Conservation (phyloP, 169 alveolate genomes). For the Plasmodium gonderi region DNA sequence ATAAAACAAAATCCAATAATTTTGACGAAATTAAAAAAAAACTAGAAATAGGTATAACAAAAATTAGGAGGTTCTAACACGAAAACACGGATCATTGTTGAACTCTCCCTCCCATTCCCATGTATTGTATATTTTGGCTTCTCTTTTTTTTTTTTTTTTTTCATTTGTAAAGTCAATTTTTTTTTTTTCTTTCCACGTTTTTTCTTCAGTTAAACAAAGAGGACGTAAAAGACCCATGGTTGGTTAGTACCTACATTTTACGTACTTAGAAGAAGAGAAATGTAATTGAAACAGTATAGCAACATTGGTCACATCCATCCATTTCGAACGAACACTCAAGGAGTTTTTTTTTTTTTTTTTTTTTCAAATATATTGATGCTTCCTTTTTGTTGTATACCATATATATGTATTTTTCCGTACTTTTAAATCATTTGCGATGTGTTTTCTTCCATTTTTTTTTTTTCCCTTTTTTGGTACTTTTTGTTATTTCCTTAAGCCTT, state of each 20-base stretch:
- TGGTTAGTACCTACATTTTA: constrained; percentile 55
- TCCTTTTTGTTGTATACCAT: too few relatives aligned
- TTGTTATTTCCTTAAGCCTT: not conserved
- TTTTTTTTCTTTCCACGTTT: not conserved
- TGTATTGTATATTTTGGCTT: not conserved
- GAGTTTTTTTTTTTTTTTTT: too few relatives aligned
- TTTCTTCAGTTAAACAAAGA: constrained; percentile 78
- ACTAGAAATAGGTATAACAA: constrained; percentile 40
- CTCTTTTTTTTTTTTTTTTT: not conserved
- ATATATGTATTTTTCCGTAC: not conserved
- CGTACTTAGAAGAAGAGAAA: not conserved
- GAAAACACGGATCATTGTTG: too few relatives aligned
- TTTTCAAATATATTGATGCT: not conserved
- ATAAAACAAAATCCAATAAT: constrained; percentile 20
- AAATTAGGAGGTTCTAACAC: not conserved
- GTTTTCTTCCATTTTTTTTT: too few relatives aligned
- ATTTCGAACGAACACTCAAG: too few relatives aligned
- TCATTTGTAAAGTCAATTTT: not conserved
- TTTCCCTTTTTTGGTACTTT: not conserved
- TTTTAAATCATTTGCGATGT: not conserved
- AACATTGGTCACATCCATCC: too few relatives aligned
- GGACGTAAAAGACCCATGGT: constrained; percentile 84
- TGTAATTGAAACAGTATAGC: not conserved
- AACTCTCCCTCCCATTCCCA: too few relatives aligned
- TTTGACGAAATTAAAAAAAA: constrained; percentile 19